Evolutionary conservation across 306 rosid species (phyloP), one percentile per base, ranked within the genome.

Genomic region (Biancaea sappan): DNA sequence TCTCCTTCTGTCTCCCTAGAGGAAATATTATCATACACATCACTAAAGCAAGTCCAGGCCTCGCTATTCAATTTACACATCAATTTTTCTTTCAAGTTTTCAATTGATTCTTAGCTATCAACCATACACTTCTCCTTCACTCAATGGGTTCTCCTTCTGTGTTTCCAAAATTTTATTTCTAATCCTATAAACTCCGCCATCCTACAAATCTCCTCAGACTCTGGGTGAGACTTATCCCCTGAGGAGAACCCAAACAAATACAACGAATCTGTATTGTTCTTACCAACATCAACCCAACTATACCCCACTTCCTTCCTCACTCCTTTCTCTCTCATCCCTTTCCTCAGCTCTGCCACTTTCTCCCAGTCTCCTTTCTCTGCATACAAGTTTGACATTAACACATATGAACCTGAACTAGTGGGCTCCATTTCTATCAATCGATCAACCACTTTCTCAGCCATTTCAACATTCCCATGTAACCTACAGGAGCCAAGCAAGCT

Each of bases 361-460:
- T 91, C 97, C 98, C 98, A 89, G 56, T 82, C 80, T 38, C 97
- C 96, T 69, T 84, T 89, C 78, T 91, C 93, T 21, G 92, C 97
- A 76, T 87, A 89, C 69, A 89, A 82, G 73, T 93, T 93, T 11
- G 93, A 87, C 88, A 88, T 82, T 76, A 91, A 65, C 24, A 91
- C 90, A 44, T 87, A 93, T 0, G 92, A 80, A 51, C 91, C 96
- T 5, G 96, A 93, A 64, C 88, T 91, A 29, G 60, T 15, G 48
- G 97, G 92, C 72, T 89, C 91, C 87, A 83, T 82, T 80, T 80
- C 82, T 82, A 89, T 77, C 83, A 91, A 81, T 25, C 73, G 60
- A 60, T 76, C 76, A 0, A 73, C 80, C 16, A 84, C 81, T 63
- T 76, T 84, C 84, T 91, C 97, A 8, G 87, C 98, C 85, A 91